phyloP scores from a whole-genome alignment of 2,329 filamentous ascomycete species.

The Aspergillus melleus region DNA sequence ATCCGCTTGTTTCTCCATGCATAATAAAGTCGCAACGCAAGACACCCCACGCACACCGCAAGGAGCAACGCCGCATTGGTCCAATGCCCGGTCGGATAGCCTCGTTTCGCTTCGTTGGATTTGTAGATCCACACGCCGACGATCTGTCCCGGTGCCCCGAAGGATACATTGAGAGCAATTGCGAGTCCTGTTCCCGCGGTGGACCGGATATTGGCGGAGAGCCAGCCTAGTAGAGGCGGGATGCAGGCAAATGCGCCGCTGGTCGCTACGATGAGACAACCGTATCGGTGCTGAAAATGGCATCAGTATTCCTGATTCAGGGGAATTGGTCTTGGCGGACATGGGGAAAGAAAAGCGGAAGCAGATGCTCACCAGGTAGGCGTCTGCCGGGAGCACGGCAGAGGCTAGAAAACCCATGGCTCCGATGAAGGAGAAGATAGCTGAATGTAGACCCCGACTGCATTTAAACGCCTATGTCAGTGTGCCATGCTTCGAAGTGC shows the following conservation, averaged over 20 bases:
- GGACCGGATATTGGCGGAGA: conserved; percentile 66
- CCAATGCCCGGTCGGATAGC: conserved; percentile 72
- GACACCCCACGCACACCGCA: conserved; percentile 57
- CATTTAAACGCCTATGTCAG: conserved; percentile 18
- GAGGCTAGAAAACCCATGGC: conserved; percentile 62
- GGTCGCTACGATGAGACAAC: conserved; percentile 67
- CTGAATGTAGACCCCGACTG: conserved; percentile 53
- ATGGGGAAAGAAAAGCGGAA: neutral
- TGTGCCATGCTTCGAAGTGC: neutral
- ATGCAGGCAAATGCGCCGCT: conserved; percentile 69
- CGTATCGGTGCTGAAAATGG: conserved; percentile 56
- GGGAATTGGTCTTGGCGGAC: neutral
- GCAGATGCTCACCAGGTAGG: conserved; percentile 48
- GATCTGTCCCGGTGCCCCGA: conserved; percentile 70
- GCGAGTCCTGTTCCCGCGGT: conserved; percentile 67
- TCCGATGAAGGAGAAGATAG: conserved; percentile 51
- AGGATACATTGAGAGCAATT: conserved; percentile 68
- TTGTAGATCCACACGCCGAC: conserved; percentile 75
- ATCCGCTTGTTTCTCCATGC: conserved; percentile 44
- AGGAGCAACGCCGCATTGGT: conserved; percentile 62
- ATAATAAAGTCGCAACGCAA: conserved; percentile 59
- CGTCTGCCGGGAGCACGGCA: conserved; percentile 60
- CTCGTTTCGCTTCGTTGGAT: conserved; percentile 56
- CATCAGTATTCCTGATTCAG: neutral
- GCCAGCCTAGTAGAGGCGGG: conserved; percentile 69